These are phyloP conservation scores for Globisporangium mamillatum DNA, from an alignment of 352 stramenopile genomes.

Conservation along the genomic window DNA sequence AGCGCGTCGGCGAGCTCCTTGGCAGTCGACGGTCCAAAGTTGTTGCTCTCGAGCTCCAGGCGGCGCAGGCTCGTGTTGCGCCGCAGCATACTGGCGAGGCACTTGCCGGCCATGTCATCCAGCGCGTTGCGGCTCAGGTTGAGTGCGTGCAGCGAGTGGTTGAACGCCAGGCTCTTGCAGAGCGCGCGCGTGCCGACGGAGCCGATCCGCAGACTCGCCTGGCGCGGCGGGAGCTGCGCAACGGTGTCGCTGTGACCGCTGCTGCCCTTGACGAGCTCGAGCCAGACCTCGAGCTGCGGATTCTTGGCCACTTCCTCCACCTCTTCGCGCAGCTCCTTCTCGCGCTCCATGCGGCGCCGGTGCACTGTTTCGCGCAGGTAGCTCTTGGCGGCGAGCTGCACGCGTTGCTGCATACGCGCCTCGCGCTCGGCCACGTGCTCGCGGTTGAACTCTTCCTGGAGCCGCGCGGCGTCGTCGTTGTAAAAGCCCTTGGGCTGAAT, in stretches of 20 bases:
- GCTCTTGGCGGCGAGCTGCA: constrained; percentile 68
- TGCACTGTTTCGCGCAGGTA: constrained; percentile 79
- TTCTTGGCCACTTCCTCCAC: constrained; percentile 66
- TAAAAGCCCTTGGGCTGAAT: constrained; percentile 85
- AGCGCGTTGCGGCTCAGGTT: constrained; percentile 66
- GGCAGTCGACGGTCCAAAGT: constrained; percentile 44
- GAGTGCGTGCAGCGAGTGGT: constrained; percentile 60
- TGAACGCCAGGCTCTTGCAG: constrained; percentile 69
- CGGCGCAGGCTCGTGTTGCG: constrained; percentile 60
- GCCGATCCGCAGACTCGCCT: constrained; percentile 54
- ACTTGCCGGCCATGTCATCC: constrained; percentile 63
- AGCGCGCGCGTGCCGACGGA: constrained; percentile 54
- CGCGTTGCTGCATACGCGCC: constrained; percentile 56
- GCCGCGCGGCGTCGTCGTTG: constrained; percentile 76
- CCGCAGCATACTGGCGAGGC: constrained; percentile 50
- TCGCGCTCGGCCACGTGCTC: constrained; percentile 68
- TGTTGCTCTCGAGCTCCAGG: constrained; percentile 71
- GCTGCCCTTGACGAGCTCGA: constrained; percentile 45
- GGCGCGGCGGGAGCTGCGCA: constrained; percentile 34
- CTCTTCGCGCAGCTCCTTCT: constrained; percentile 71
- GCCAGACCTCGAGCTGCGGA: constrained; percentile 72
- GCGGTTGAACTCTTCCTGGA: constrained; percentile 79
- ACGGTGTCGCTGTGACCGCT: constrained; percentile 17
- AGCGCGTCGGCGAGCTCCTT: constrained; percentile 60
- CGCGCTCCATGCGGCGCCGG: constrained; percentile 56